A percentile compares a stretch with the other conserved stretches of the same genome.
Evolutionary conservation across 371 early-diverging fungal genomes (phyloP).

Genomic region (Gilbertella persicaria): DNA sequence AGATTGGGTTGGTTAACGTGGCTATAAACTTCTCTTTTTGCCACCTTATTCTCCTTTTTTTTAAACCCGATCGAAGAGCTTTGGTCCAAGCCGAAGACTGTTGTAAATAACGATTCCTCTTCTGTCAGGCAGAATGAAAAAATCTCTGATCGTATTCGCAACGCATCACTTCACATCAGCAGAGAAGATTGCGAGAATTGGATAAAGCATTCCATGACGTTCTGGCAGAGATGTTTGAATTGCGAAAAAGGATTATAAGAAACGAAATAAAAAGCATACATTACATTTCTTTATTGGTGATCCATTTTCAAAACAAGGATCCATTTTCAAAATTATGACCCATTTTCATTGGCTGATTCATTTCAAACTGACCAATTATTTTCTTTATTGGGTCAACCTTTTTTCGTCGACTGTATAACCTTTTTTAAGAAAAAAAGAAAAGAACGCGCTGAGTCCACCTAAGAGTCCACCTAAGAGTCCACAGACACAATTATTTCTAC

Average conservation of each 20-base stretch:
- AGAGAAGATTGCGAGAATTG: background rate
- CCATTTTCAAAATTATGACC: constrained; percentile 4
- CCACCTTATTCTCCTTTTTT: too few relatives aligned
- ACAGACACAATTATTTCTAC: too few relatives aligned
- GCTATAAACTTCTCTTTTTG: constrained; percentile 15
- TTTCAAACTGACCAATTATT: constrained; percentile 4
- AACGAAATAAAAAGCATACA: constrained; percentile 2
- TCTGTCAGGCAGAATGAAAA: constrained; percentile 6
- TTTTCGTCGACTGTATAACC: constrained; percentile 5
- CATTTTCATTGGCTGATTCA: constrained; percentile 12
- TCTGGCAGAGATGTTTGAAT: background rate
- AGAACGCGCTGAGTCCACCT: too few relatives aligned
- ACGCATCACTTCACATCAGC: constrained; percentile 9
- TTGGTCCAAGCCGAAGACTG: constrained; percentile 22
- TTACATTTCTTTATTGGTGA: constrained; percentile 4
- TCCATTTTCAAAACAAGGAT: constrained; percentile 4
- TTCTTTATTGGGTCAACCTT: constrained; percentile 2
- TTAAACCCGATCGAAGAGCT: constrained; percentile 28
- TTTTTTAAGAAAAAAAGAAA: too few relatives aligned
- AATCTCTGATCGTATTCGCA: constrained; percentile 10
- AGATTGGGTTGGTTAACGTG: constrained; percentile 11
- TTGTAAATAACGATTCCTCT: constrained; percentile 17
- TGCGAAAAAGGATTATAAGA: constrained; percentile 7
- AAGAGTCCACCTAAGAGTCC: too few relatives aligned
- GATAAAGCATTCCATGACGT: too few relatives aligned